Conservation (phyloP, 345 rosid genomes). For the Brassica juncea region DNA sequence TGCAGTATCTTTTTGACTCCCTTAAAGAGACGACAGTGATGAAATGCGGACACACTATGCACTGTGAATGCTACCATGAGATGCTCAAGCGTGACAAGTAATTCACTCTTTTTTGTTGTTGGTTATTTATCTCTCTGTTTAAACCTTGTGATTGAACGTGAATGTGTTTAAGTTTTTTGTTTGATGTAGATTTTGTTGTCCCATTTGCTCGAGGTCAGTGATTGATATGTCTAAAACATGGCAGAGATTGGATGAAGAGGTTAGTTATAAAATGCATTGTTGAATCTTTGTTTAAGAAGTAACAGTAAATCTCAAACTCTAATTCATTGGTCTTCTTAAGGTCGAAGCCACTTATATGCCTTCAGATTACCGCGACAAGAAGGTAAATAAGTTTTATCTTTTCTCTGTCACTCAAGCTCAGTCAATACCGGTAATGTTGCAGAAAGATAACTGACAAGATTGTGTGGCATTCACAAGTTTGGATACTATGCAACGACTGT, state of each 20-base stretch:
- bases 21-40: conserved; percentile 86
- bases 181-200: conserved; percentile 75
- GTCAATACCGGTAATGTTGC: not conserved
- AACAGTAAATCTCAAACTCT: not conserved
- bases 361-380: conserved; percentile 80
- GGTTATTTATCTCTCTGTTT: not conserved
- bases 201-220: conserved; percentile 90
- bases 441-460: not conserved
- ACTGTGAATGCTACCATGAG: conserved; percentile 73
- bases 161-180: conserved; percentile 15
- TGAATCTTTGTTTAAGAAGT: not conserved
- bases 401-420: conserved; percentile 14
- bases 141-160: not conserved
- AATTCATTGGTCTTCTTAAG: conserved; percentile 42
- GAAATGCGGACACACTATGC: conserved; percentile 99
- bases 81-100: conserved; percentile 85
- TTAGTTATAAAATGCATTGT: conserved; percentile 29
- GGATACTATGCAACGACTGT: conserved; percentile 98
- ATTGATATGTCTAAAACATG: conserved; percentile 91
- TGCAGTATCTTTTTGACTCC: conserved; percentile 92
- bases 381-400: conserved; percentile 45
- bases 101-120: conserved; percentile 25
- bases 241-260: conserved; percentile 91
- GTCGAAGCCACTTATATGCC: conserved; percentile 85
- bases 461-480: conserved; percentile 55